Base-by-base conservation (phyloP, 2,329 filamentous ascomycete species). In the Emmonsiellopsis sp. region DNA sequence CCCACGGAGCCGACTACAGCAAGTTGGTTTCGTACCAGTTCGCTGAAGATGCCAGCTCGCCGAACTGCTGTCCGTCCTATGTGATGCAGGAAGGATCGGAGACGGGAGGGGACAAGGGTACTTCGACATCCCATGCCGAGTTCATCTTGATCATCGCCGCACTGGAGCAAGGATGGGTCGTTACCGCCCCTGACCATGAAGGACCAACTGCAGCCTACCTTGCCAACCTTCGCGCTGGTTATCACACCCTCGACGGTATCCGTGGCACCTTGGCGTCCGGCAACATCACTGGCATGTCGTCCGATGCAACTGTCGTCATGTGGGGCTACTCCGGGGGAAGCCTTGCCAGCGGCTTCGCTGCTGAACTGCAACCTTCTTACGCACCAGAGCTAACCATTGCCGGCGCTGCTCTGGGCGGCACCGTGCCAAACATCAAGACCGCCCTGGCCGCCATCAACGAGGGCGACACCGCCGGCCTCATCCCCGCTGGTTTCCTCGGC, bases 311-410 rank as follows among this genome's bases (percentile, higher is more conserved):
- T 3, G 62, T 73, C 42, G 70, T 73, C 2, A 63, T 80, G 52
- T 81, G 77, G 77, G 80, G 80, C 0, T 82, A 81, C 59, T 79
- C 76, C 0, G 80, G 80, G 2, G 79, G 79, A 3, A 73, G 73
- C 1, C 57, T 81, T 6, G 76, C 77, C 0, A 73, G 65, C 11
- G 75, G 74, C 26, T 77, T 71, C 65, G 78, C 78, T 0, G 71
- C 74, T 11, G 77, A 80, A 51, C 61, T 80, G 20, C 75, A 77
- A 42, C 65, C 67, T 1, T 63, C 68, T 15, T 81, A 81, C 55
- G 78, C 78, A 0, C 77, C 78, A 1, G 76, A 79, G 41, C 62
- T 81, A 7, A 63, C 64, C 0, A 69, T 82, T 35, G 67, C 66
- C 1, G 79, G 77, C 2, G 73, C 71, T 1, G 78, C 76, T 0